These are phyloP conservation scores for Saccharomyces pastorianus DNA, from an alignment of 1,139 yeast genomes.

Conservation along the genomic window DNA sequence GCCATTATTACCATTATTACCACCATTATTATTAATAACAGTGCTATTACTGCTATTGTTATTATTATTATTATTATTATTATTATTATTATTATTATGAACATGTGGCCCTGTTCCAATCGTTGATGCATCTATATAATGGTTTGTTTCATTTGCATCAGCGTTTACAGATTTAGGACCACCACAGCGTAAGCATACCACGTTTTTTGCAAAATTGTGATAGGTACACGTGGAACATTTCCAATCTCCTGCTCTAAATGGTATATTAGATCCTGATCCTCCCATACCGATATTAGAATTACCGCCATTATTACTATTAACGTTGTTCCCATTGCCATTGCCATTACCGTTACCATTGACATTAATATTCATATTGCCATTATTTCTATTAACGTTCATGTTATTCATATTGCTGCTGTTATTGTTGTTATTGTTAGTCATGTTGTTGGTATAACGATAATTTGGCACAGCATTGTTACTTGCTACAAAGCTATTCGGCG, in stretches of 20 bases:
- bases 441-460: not conserved
- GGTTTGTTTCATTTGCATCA: conserved; percentile 2
- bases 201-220: conserved; percentile 89
- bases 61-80: not conserved
- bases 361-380: conserved; percentile 3
- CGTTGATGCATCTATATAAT: not conserved
- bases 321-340: conserved; percentile 2
- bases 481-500: not conserved
- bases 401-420: conserved; percentile 3
- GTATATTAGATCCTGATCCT: conserved; percentile 44
- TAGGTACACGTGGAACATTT: conserved; percentile 76
- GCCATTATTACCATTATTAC: conserved; percentile 2
- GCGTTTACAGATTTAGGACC: conserved; percentile 43
- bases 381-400: conserved; percentile 3
- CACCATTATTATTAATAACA: no score
- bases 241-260: conserved; percentile 97
- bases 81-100: not conserved
- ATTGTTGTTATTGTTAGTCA: no score
- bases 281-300: conserved; percentile 10
- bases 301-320: conserved; percentile 5
- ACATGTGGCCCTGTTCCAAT: not conserved
- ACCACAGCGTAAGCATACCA: conserved; percentile 82
- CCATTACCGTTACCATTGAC: conserved; percentile 7
- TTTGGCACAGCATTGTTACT: not conserved
- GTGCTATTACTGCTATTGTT: no score